Base-by-base conservation (phyloP, 805 yeast genomes). In the Candida montana region DNA sequence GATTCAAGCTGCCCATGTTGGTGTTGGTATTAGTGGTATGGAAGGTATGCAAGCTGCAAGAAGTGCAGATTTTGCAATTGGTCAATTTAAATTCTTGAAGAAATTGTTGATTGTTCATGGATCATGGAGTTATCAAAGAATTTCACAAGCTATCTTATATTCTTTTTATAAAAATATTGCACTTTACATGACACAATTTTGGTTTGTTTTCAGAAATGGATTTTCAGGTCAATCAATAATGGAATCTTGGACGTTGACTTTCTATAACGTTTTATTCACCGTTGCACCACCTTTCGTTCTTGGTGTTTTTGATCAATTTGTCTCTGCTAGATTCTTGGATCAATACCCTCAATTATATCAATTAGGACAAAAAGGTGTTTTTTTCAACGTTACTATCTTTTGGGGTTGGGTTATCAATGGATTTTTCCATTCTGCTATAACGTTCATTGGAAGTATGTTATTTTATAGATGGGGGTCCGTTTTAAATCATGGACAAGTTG, bases 1-100 rank as follows among this genome's bases (percentile, higher is more conserved):
- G 99, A 93, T 93, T 50, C 99, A 93, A 64, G 98, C 99, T 13
- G 99, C 99, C 0, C 98, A 93, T 62, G 96, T 93, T 40, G 99
- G 99, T 48, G 96, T 93, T 19, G 99, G 99, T 59, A 95, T 93
- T 48, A 86, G 95, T 64, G 99, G 99, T 50, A 83, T 89, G 91
- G 99, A 93, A 67, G 99, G 99, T 52, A 89, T 90, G 88, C 99
- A 93, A 64, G 99, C 99, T 10, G 97, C 99, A 0, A 76, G 99
- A 61, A 83, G 95, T 61, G 98, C 99, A 0, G 99, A 93, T 69
- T 79, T 93, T 46, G 89, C 98, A 1, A 88, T 95, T 62, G 98
- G 96, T 0, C 98, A 93, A 61, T 93, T 93, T 74, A 81, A 81
- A 59, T 93, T 77, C 61, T 71, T 93, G 65, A 78, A 80, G 54